These are phyloP conservation scores for Podospora sp. DNA, from an alignment of 495 filamentous ascomycete species.

Conservation along the genomic window DNA sequence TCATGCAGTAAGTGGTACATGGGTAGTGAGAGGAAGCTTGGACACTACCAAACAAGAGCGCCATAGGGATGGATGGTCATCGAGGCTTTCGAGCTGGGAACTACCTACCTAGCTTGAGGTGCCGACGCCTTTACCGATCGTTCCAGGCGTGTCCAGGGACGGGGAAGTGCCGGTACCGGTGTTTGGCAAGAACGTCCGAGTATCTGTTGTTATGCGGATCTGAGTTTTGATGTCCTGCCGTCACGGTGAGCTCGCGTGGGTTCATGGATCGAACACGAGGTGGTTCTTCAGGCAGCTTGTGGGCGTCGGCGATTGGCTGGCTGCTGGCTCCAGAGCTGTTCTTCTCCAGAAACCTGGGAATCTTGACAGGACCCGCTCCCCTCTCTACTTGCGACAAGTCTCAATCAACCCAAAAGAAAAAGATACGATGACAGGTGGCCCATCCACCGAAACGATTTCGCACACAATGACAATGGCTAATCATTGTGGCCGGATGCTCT, in stretches of 20 bases:
- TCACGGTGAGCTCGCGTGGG: slow-evolving; percentile 12
- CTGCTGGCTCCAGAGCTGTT: neutral
- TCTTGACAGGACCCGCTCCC: neutral
- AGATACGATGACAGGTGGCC: neutral
- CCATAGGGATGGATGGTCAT: too few species aligned
- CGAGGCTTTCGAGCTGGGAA: too few species aligned
- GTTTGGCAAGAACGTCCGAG: neutral
- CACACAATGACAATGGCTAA: neutral
- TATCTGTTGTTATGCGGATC: neutral
- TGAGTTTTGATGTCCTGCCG: slow-evolving; percentile 6
- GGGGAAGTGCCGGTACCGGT: neutral
- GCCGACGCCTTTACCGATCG: neutral
- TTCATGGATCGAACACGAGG: slow-evolving; percentile 1
- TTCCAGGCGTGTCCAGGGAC: neutral
- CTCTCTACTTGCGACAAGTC: slow-evolving; percentile 9
- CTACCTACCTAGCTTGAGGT: too few species aligned
- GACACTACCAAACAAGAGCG: too few species aligned
- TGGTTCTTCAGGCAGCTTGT: slow-evolving; percentile 2
- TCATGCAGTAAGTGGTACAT: too few species aligned
- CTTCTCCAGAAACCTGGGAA: neutral
- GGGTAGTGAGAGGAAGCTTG: too few species aligned
- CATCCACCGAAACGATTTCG: neutral
- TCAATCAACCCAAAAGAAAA: neutral
- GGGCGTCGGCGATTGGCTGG: neutral
- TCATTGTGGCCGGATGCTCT: neutral